Percentiles rank a stretch among this genome's conserved stretches.
Evolutionary conservation across 192 early-diverging fungal species (phyloP).

Genomic region (Umbelopsis ramanniana): DNA sequence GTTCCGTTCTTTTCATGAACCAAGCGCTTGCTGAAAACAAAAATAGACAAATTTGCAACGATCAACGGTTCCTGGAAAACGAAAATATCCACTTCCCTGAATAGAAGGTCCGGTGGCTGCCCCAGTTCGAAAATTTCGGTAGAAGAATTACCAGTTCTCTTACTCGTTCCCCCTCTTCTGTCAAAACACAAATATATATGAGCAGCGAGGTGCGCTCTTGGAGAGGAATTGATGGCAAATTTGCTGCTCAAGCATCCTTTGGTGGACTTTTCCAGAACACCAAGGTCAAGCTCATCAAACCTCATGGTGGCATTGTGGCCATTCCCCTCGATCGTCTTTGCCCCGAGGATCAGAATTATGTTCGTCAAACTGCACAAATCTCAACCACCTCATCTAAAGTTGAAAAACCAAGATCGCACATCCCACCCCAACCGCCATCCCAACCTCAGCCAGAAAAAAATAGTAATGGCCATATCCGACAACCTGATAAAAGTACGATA

Average conservation of each 20-base stretch:
- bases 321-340: constrained; percentile 5
- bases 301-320: constrained; percentile 11
- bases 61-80: background rate
- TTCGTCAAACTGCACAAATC: background rate
- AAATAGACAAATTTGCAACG: too few relatives aligned
- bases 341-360: constrained; percentile 9
- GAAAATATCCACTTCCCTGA: background rate
- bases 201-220: constrained; percentile 8
- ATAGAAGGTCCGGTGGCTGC: background rate
- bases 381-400: background rate
- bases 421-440: background rate
- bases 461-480: background rate
- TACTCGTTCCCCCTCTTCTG: background rate
- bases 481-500: constrained; percentile 4
- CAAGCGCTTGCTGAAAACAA: too few relatives aligned
- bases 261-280: constrained; percentile 20
- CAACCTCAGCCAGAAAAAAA: constrained; percentile 1
- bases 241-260: constrained; percentile 22
- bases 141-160: background rate
- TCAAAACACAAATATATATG: constrained; percentile 5
- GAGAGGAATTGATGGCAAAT: constrained; percentile 20
- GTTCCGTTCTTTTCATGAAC: too few relatives aligned
- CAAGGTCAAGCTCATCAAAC: constrained; percentile 24
- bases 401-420: background rate
- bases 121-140: background rate